phyloP scores from a whole-genome alignment of 441 rosid genomes.

The Adansonia rubrostipa region DNA sequence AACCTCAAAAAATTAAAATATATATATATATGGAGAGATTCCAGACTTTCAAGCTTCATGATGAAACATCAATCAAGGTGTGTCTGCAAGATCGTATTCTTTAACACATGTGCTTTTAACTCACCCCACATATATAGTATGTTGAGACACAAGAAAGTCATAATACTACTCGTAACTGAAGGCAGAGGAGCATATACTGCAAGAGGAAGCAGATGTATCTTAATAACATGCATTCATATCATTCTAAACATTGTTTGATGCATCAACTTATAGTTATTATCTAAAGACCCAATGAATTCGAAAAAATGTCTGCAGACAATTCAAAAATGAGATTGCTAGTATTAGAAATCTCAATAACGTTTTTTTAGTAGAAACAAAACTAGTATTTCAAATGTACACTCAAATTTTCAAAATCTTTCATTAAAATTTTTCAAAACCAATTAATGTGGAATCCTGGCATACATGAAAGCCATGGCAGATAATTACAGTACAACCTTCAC shows the following conservation, averaged over 20 bases:
- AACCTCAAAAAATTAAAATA: conserved; percentile 9
- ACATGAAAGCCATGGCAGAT: not conserved
- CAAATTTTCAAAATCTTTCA: not conserved
- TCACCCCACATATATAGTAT: conserved; percentile 38
- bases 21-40: not conserved
- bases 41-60: conserved; percentile 7
- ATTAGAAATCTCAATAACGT: not conserved
- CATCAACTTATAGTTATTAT: conserved; percentile 18
- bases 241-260: conserved; percentile 13
- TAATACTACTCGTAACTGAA: conserved; percentile 35
- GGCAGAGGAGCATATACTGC: conserved; percentile 35
- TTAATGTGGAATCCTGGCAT: not conserved
- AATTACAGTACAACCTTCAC: not conserved
- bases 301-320: not conserved
- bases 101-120: conserved; percentile 31
- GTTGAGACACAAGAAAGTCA: conserved; percentile 41
- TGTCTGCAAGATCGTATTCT: not conserved
- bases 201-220: conserved; percentile 33
- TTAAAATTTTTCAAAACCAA: not conserved
- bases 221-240: conserved; percentile 31
- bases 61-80: conserved; percentile 15
- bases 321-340: not conserved
- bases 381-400: not conserved
- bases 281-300: too few relatives aligned
- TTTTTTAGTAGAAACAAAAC: not conserved